Evolutionary conservation across 331 rosid species (phyloP).

Genomic region (Quercus phellos): DNA sequence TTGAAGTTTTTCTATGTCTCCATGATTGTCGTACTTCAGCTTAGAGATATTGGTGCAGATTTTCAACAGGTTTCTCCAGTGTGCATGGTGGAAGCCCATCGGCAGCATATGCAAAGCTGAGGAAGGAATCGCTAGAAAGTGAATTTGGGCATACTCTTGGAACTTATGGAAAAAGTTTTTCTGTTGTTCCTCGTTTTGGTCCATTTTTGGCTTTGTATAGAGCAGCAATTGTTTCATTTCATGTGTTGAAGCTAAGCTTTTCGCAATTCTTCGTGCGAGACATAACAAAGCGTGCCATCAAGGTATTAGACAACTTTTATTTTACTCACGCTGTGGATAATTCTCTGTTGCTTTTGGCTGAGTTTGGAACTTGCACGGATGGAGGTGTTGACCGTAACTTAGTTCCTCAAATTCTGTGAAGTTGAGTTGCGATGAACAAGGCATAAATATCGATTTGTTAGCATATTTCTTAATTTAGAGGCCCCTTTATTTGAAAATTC

Average conservation of each 20-base stretch:
- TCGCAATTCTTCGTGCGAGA: constrained; percentile 73
- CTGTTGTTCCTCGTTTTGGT: constrained; percentile 58
- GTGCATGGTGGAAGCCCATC: constrained; percentile 90
- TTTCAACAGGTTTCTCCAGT: constrained; percentile 75
- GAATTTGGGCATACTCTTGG: constrained; percentile 77
- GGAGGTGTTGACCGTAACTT: neutral
- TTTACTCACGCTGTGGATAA: neutral
- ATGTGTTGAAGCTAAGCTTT: constrained; percentile 65
- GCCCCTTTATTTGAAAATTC: neutral
- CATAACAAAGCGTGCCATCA: constrained; percentile 56
- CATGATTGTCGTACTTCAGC: constrained; percentile 9
- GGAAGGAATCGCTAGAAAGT: constrained; percentile 79
- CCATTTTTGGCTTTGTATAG: constrained; percentile 87
- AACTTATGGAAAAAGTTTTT: constrained; percentile 56
- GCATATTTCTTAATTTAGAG: neutral
- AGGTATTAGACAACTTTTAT: constrained; percentile 37
- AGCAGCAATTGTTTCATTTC: constrained; percentile 77
- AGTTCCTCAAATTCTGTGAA: neutral
- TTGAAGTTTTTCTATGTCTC: constrained; percentile 1
- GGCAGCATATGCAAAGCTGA: constrained; percentile 79
- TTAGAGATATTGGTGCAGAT: constrained; percentile 44
- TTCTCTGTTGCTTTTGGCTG: constrained; percentile 1
- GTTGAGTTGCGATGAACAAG: neutral
- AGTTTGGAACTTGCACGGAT: neutral
- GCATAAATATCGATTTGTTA: neutral